phyloP scores from a whole-genome alignment of 495 filamentous ascomycete species.

The Evernia prunastri region DNA sequence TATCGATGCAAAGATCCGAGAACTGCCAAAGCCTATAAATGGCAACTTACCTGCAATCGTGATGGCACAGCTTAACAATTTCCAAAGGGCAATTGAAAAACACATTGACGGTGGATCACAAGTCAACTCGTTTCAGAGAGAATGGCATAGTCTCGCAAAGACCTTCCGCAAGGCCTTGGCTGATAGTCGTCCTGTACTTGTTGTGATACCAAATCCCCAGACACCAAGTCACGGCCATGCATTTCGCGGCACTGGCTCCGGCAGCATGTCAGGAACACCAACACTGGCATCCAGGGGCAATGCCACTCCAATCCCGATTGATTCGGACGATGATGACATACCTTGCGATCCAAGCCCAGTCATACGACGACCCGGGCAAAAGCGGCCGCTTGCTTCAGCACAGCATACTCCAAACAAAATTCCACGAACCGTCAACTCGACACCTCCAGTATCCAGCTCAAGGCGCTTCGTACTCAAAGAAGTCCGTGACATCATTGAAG shows the following conservation, averaged over 20 bases:
- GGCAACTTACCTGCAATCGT: slow-evolving; percentile 36
- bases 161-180: no score
- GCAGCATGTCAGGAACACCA: slow-evolving; percentile 6
- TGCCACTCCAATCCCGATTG: background rate
- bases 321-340: slow-evolving; percentile 18
- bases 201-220: no score
- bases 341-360: background rate
- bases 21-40: slow-evolving; percentile 50
- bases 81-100: no score
- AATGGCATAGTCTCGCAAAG: slow-evolving; percentile 35
- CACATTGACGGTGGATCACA: slow-evolving; percentile 35
- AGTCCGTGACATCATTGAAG: slow-evolving; percentile 34
- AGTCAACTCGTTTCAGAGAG: slow-evolving; percentile 34
- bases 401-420: background rate
- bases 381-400: background rate
- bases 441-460: no score
- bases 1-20: slow-evolving; percentile 43
- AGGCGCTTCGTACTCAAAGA: slow-evolving; percentile 32
- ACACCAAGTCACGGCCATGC: no score
- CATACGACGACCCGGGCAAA: background rate
- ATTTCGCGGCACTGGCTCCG: no score
- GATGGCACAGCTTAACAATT: no score
- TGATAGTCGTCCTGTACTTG: no score
- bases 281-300: slow-evolving; percentile 12
- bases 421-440: no score